Percentiles rank a stretch among this genome's conserved stretches.
Evolutionary conservation across 345 rosid species (phyloP).

Genomic region (Turnera subulata): DNA sequence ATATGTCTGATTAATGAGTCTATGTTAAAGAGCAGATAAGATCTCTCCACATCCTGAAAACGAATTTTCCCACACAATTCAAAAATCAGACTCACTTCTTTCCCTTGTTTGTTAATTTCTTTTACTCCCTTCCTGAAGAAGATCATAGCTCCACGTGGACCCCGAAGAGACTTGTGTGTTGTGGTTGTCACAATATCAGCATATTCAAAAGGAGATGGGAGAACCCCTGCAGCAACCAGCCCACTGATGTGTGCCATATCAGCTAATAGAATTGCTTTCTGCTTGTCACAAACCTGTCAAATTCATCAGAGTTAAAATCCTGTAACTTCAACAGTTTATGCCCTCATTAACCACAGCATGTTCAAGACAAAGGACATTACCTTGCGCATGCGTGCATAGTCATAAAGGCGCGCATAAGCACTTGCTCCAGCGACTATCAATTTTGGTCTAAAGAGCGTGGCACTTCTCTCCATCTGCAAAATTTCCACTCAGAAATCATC

Average conservation of each 20-base stretch:
- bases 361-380: slow-evolving; percentile 34
- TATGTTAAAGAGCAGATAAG: background rate
- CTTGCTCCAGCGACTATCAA: slow-evolving; percentile 97
- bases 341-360: background rate
- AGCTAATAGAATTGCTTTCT: slow-evolving; percentile 78
- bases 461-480: slow-evolving; percentile 79
- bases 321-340: background rate
- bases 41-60: background rate
- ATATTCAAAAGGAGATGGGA: slow-evolving; percentile 95
- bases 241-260: slow-evolving; percentile 99
- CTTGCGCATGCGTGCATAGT: slow-evolving; percentile 88
- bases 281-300: slow-evolving; percentile 91
- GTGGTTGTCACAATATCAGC: slow-evolving; percentile 96
- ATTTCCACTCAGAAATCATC: slow-evolving; percentile 15
- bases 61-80: background rate
- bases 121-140: slow-evolving; percentile 92
- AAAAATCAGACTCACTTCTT: slow-evolving; percentile 55
- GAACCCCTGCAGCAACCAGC: slow-evolving; percentile 89
- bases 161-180: slow-evolving; percentile 96
- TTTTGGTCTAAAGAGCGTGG: slow-evolving; percentile 83
- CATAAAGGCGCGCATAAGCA: slow-evolving; percentile 94
- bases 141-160: slow-evolving; percentile 98
- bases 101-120: slow-evolving; percentile 77
- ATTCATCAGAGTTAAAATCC: slow-evolving; percentile 1
- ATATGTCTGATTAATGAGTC: slow-evolving; percentile 1